Conservation (phyloP, 305 asterid genomes). For the Fraxinus floribunda region DNA sequence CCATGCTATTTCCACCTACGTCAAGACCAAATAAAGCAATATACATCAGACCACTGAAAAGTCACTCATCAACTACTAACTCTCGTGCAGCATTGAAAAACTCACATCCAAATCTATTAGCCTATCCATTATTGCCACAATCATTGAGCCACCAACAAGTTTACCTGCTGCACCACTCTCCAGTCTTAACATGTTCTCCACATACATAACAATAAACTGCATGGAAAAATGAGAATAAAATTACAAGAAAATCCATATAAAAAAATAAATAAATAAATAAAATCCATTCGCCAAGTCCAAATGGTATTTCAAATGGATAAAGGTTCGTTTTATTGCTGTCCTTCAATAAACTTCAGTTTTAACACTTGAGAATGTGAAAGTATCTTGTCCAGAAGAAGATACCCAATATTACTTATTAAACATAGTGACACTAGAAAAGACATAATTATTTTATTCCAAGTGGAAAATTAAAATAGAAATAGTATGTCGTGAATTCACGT, state of each 20-base stretch:
- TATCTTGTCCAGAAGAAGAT: not conserved
- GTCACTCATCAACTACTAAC: not conserved
- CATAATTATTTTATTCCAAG: not conserved
- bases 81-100: constrained; percentile 17
- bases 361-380: not conserved
- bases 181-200: constrained; percentile 86
- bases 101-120: constrained; percentile 90
- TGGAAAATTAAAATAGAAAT: not conserved
- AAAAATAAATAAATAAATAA: not conserved
- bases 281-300: not conserved
- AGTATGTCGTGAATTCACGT: not conserved
- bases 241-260: not conserved
- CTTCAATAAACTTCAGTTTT: not conserved
- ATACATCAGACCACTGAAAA: constrained; percentile 7
- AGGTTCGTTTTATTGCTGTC: not conserved
- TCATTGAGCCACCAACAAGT: constrained; percentile 65
- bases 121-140: constrained; percentile 59
- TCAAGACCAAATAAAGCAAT: constrained; percentile 15
- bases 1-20: constrained; percentile 81
- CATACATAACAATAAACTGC: constrained; percentile 63
- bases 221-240: not conserved
- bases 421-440: not conserved
- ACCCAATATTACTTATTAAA: not conserved
- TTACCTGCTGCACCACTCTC: constrained; percentile 65
- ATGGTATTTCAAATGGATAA: not conserved